Conservation (phyloP, 768 basidiomycete species). For the Steccherinum ochraceum region DNA sequence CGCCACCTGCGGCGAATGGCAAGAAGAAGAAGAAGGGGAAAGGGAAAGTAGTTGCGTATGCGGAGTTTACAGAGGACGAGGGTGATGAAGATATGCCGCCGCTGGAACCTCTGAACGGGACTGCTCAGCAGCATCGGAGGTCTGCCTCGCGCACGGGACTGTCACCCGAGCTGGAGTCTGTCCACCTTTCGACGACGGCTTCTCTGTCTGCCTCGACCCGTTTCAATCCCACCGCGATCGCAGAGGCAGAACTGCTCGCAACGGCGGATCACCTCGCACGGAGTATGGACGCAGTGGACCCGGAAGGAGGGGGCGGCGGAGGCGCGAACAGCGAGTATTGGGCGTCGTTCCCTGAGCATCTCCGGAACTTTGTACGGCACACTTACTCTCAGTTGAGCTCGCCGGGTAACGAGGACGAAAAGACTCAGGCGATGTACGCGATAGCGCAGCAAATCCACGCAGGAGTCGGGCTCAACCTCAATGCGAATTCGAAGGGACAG, state of each 20-base stretch:
- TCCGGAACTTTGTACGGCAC: conserved; percentile 59
- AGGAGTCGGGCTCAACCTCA: conserved; percentile 23
- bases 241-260: conserved; percentile 55
- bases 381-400: conserved; percentile 26
- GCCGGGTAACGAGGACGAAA: conserved; percentile 29
- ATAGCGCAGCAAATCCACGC: conserved; percentile 62
- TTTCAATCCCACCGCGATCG: conserved; percentile 28
- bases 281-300: conserved; percentile 39
- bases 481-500: conserved; percentile 22
- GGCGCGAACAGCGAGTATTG: conserved; percentile 59
- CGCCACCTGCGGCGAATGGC: conserved; percentile 14
- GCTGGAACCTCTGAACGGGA: conserved; percentile 12
- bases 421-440: conserved; percentile 61
- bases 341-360: conserved; percentile 61
- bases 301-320: conserved; percentile 15
- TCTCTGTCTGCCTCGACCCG: conserved; percentile 32
- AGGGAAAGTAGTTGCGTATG: conserved; percentile 22
- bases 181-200: conserved; percentile 40
- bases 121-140: conserved; percentile 9
- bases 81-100: conserved; percentile 19
- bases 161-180: conserved; percentile 43
- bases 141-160: conserved; percentile 25
- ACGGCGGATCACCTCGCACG: conserved; percentile 59
- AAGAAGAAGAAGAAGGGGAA: conserved; percentile 44
- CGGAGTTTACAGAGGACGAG: conserved; percentile 24